phyloP scores from a whole-genome alignment of 495 filamentous ascomycete species.

The Penicillium ucsense region DNA sequence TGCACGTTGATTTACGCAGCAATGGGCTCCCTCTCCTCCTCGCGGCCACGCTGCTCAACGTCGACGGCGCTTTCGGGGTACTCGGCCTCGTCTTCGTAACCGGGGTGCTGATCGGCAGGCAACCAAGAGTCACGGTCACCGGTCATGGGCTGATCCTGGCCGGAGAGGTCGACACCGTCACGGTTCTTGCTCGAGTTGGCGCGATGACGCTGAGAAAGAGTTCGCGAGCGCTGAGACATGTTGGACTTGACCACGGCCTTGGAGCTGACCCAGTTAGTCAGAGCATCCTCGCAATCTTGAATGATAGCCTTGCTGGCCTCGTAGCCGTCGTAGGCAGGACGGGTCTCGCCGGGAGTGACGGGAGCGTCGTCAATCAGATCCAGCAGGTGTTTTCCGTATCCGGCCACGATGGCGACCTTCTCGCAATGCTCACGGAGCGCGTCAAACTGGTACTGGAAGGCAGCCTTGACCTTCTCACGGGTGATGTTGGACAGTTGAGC shows the following conservation, averaged over 20 bases:
- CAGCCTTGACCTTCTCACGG: constrained; percentile 96
- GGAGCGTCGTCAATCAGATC: constrained; percentile 94
- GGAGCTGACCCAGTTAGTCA: constrained; percentile 91
- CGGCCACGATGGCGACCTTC: constrained; percentile 95
- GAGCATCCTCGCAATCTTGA: constrained; percentile 94
- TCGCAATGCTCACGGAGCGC: constrained; percentile 96
- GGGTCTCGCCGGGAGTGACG: constrained; percentile 94
- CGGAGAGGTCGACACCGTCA: constrained; percentile 66
- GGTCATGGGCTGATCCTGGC: constrained; percentile 74
- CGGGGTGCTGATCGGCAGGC: constrained; percentile 65
- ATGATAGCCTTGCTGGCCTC: constrained; percentile 98
- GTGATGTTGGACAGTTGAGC: constrained; percentile 98
- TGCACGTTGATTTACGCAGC: constrained; percentile 9
- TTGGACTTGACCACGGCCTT: constrained; percentile 80
- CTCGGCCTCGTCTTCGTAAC: constrained; percentile 46
- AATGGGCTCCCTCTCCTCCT: constrained; percentile 45
- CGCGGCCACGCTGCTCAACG: constrained; percentile 48
- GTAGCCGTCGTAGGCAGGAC: constrained; percentile 93
- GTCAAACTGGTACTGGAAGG: constrained; percentile 97
- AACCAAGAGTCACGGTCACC: constrained; percentile 82
- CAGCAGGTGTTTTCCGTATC: constrained; percentile 92
- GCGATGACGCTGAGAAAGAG: constrained; percentile 73
- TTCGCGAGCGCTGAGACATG: constrained; percentile 75
- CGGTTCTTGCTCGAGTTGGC: constrained; percentile 49
- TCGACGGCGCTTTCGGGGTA: constrained; percentile 45